These are phyloP conservation scores for Solanum pennellii DNA, from an alignment of 257 asterid species.

Conservation along the genomic window DNA sequence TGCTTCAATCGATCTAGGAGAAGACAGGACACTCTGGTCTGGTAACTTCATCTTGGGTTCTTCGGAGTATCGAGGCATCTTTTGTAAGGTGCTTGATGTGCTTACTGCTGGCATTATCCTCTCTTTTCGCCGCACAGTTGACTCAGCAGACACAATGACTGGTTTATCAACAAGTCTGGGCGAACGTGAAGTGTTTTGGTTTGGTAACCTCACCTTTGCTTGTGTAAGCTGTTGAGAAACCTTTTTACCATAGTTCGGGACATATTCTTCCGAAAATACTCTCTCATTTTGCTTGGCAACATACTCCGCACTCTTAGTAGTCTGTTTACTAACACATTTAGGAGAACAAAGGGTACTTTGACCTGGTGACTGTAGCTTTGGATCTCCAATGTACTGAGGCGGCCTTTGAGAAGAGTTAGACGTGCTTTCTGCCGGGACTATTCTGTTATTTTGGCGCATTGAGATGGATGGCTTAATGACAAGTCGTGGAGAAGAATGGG, in stretches of 20 bases:
- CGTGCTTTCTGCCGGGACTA: neutral
- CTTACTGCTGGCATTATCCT: conserved; percentile 1
- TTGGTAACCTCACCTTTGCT: neutral
- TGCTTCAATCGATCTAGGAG: neutral
- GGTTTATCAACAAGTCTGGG: conserved; percentile 17
- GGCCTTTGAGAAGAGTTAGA: neutral
- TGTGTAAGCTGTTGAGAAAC: neutral
- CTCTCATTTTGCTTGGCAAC: neutral
- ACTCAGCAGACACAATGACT: conserved; percentile 3
- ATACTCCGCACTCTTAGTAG: neutral
- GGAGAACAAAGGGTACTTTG: neutral
- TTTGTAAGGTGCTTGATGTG: conserved; percentile 9
- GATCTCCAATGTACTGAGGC: neutral
- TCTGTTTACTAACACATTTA: neutral
- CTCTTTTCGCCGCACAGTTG: conserved; percentile 9
- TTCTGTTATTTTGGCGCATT: neutral
- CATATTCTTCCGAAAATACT: neutral
- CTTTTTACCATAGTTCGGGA: neutral
- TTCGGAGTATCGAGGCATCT: neutral
- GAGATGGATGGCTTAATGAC: conserved; percentile 2
- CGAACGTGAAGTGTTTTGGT: conserved; percentile 10
- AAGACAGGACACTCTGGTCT: conserved; percentile 1
- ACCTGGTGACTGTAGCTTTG: neutral
- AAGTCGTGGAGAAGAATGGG: conserved; percentile 28
- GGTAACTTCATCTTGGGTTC: conserved; percentile 10